Base-by-base conservation (phyloP, 768 basidiomycete species). In the Grammothele lineata region DNA sequence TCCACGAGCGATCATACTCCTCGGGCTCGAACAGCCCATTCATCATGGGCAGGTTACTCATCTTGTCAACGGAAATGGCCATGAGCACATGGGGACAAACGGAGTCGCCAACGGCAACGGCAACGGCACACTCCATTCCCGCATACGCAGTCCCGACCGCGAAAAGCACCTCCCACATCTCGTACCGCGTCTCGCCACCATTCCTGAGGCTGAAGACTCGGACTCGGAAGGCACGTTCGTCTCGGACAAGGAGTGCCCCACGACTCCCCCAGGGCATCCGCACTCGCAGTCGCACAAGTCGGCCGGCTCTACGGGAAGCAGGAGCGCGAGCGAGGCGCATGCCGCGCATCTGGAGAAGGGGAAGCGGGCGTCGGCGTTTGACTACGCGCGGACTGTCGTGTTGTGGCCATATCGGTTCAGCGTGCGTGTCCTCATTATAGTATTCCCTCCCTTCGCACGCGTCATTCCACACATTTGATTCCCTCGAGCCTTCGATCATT, bases 161-260 rank as follows among this genome's bases (percentile, higher is more conserved):
- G 48, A 50, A 48, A 47, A 56, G 44, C 45, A 45, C 44, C 27
- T 44, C 38, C 36, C 45, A 8, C 39, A 43, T 38, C 27, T 38
- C 37, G 46, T 49, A 18, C 56, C 58, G 19, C 54, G 54, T 5
- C 59, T 64, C n/a, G 55, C 59, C n/a, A 64, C 62, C 9, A 64
- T 64, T 32, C 62, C 59, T 11, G 62, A 64, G 42, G 57, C 54
- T 7, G 56, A 56, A 5, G 44, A 56, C 43, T 53, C 48, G 5
- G 61, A 62, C 49, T 62, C 61, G 2, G 61, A 62, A 15, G 61
- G 55, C 14, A 62, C 61, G 24, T 62, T 59, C 48, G 59, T 62
- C 37, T 60, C 61, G 5, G 61, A 60, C 17, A 50, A 54, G 38
- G 54, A 52, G 24, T 39, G 47, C 24, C 24, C 15, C 7, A 15